Evolutionary conservation across 2,329 filamentous ascomycete species (phyloP).

Genomic region (Colletotrichum caudatum): DNA sequence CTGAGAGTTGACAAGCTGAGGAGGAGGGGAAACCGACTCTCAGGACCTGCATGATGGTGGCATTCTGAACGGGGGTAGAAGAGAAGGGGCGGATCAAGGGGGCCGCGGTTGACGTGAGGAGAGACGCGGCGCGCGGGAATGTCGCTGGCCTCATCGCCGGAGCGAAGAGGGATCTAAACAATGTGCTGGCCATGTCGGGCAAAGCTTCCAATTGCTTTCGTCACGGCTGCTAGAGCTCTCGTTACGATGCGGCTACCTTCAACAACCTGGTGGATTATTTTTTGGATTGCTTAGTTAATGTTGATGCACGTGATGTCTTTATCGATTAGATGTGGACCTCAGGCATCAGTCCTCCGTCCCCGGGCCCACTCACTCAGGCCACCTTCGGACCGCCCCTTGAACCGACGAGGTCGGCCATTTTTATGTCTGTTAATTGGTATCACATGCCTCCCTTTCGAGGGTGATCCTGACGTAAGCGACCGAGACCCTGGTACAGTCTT

Average conservation of each 20-base stretch:
- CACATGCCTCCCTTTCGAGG: conserved; percentile 34
- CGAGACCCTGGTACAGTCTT: conserved; percentile 23
- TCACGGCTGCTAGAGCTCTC: conserved; percentile 7
- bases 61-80: conserved; percentile 66
- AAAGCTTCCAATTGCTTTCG: conserved; percentile 31
- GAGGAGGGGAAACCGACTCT: conserved; percentile 55
- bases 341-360: conserved; percentile 29
- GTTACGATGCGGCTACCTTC: conserved; percentile 15
- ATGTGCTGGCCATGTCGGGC: conserved; percentile 49
- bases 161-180: conserved; percentile 51
- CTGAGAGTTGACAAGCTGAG: neutral
- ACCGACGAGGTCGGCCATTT: conserved; percentile 26
- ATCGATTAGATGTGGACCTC: neutral
- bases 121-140: conserved; percentile 40
- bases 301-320: neutral
- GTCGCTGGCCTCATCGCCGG: conserved; percentile 47
- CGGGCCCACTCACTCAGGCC: conserved; percentile 32
- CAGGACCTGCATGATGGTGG: conserved; percentile 81
- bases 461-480: conserved; percentile 39
- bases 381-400: conserved; percentile 20
- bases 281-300: conserved; percentile 34
- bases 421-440: neutral
- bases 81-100: conserved; percentile 62
- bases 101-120: conserved; percentile 34
- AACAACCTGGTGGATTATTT: conserved; percentile 12